Percentiles rank a stretch among this genome's conserved stretches.
phyloP scores from a whole-genome alignment of 179 eudicot species.

The Spergularia azorica region DNA sequence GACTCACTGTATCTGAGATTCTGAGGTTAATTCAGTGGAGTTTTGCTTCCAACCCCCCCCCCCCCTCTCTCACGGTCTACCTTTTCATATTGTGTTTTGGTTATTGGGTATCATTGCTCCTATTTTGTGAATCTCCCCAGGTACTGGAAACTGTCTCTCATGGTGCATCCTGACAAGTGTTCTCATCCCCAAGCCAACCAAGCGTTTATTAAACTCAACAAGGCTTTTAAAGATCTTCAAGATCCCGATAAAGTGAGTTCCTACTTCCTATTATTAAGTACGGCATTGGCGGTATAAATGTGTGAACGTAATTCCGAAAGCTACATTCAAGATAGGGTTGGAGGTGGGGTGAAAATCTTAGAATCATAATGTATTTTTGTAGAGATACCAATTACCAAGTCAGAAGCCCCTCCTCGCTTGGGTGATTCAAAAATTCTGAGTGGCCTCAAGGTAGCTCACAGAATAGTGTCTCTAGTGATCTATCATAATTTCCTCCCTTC shows the following conservation, averaged over 20 bases:
- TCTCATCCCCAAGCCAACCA: conserved; percentile 97
- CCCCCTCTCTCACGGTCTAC: too few species aligned
- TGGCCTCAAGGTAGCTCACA: too few species aligned
- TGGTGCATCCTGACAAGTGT: conserved; percentile 99
- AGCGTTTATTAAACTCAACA: conserved; percentile 86
- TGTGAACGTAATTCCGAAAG: too few species aligned
- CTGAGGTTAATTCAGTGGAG: too few species aligned
- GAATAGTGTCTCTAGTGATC: too few species aligned
- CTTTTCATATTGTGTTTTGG: too few species aligned
- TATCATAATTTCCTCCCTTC: too few species aligned
- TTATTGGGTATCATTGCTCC: not conserved
- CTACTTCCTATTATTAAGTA: not conserved
- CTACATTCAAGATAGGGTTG: not conserved
- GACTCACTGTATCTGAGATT: too few species aligned
- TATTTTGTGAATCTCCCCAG: conserved; percentile 35
- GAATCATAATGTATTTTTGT: not conserved
- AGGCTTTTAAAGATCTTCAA: conserved; percentile 93
- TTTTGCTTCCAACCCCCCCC: too few species aligned
- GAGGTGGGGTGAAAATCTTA: not conserved
- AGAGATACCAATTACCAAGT: too few species aligned
- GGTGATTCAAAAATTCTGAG: too few species aligned
- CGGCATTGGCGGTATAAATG: not conserved
- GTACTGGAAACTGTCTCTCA: conserved; percentile 93
- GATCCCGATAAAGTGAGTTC: conserved; percentile 79
- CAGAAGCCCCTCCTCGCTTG: too few species aligned